Evolutionary conservation across 208 protist genomes (phyloP).

Genomic region (Acanthamoeba divionensis): DNA sequence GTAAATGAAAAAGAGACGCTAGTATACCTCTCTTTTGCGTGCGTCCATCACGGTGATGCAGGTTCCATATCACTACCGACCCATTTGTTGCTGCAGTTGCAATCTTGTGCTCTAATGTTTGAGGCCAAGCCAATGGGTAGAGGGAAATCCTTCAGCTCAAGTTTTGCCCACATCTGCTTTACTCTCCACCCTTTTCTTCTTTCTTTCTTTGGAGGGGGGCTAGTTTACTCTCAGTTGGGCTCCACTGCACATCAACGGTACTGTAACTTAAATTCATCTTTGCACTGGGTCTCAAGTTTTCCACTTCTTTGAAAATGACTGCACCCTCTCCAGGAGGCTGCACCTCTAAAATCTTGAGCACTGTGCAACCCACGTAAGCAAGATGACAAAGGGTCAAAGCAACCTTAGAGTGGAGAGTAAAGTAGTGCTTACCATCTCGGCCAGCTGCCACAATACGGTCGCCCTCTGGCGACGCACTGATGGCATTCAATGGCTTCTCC

Average conservation of each 20-base stretch:
- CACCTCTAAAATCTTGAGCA: conserved; percentile 63
- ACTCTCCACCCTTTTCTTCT: background rate
- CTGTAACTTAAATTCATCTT: conserved; percentile 64
- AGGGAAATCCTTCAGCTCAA: background rate
- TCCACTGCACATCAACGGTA: conserved; percentile 61
- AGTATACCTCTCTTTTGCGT: conserved; percentile 55
- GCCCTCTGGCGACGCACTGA: conserved; percentile 67
- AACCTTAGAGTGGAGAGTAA: background rate
- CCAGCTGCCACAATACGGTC: conserved; percentile 68
- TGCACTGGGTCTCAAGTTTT: conserved; percentile 1
- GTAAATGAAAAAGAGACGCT: background rate
- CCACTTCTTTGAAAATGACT: conserved; percentile 40
- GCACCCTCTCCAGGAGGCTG: background rate
- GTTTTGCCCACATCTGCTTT: background rate
- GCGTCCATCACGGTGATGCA: conserved; percentile 51
- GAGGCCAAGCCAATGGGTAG: background rate
- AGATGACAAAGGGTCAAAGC: background rate
- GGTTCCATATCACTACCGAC: conserved; percentile 77
- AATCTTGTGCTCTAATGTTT: conserved; percentile 68
- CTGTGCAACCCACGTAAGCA: background rate
- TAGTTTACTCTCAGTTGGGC: conserved; percentile 59
- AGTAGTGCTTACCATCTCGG: conserved; percentile 64
- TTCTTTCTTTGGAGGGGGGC: background rate
- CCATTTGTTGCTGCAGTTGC: conserved; percentile 81
- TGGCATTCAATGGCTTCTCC: conserved; percentile 65